phyloP scores from a whole-genome alignment of 805 yeast species.

The Pichia californica region DNA sequence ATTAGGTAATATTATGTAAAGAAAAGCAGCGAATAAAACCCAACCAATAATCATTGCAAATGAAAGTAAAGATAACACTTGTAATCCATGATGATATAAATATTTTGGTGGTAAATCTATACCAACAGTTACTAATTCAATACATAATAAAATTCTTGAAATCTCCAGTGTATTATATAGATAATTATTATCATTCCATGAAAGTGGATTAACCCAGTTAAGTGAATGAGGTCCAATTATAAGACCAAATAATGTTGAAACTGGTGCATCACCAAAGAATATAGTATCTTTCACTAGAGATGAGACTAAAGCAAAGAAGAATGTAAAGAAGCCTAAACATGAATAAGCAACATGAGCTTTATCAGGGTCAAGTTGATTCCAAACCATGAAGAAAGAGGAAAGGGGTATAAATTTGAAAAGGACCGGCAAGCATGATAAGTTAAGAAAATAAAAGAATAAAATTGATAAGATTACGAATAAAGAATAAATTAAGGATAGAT shows the following conservation, averaged over 20 bases:
- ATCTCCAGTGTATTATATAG: constrained; percentile 48
- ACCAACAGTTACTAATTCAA: constrained; percentile 64
- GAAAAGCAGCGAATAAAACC: constrained; percentile 54
- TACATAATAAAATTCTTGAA: constrained; percentile 54
- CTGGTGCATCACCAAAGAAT: constrained; percentile 60
- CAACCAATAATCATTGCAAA: constrained; percentile 69
- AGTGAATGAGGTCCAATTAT: constrained; percentile 53
- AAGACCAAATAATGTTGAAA: constrained; percentile 54
- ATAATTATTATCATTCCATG: constrained; percentile 51
- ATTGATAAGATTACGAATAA: no score
- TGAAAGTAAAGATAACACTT: constrained; percentile 47
- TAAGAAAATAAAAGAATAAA: no score
- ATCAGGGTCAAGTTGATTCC: constrained; percentile 26
- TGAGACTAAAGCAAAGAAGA: constrained; percentile 50
- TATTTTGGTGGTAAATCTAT: constrained; percentile 64
- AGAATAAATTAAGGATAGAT: no score
- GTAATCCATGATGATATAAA: constrained; percentile 47
- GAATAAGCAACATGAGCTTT: constrained; percentile 39
- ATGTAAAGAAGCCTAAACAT: constrained; percentile 54
- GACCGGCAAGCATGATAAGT: no score
- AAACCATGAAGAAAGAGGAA: constrained; percentile 16
- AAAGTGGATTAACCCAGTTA: constrained; percentile 47
- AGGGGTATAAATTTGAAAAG: neutral
- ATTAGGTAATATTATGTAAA: constrained; percentile 54
- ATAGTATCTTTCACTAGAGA: constrained; percentile 48